A percentile compares a stretch with the other conserved stretches of the same genome.
These are phyloP conservation scores for Gleditsia sinensis DNA, from an alignment of 306 rosid genomes.

Conservation along the genomic window DNA sequence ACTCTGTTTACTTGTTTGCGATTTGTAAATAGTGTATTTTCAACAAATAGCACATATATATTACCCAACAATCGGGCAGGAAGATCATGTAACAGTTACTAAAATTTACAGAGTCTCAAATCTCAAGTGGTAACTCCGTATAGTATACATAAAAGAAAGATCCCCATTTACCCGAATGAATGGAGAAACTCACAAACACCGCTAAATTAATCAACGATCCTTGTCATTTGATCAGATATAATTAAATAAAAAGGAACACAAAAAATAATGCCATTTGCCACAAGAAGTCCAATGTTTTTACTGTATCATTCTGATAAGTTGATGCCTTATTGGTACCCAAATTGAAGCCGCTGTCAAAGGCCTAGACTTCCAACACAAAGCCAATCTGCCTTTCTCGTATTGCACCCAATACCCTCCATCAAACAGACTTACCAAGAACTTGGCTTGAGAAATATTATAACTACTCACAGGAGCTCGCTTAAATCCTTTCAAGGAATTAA, in stretches of 20 bases:
- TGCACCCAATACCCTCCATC: slow-evolving; percentile 70
- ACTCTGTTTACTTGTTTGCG: not conserved
- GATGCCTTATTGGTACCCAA: slow-evolving; percentile 48
- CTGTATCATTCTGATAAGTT: slow-evolving; percentile 8
- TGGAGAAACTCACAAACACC: slow-evolving; percentile 12
- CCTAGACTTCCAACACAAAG: slow-evolving; percentile 68
- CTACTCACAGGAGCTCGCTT: slow-evolving; percentile 52
- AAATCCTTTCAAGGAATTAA: slow-evolving; percentile 47
- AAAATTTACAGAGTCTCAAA: not conserved
- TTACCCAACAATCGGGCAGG: not conserved
- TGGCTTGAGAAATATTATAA: slow-evolving; percentile 64
- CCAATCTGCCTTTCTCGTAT: slow-evolving; percentile 42
- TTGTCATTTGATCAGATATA: slow-evolving; percentile 9
- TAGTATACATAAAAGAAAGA: slow-evolving; percentile 6
- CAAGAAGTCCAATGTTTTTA: slow-evolving; percentile 23
- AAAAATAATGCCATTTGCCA: slow-evolving; percentile 7
- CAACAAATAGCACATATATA: slow-evolving; percentile 4
- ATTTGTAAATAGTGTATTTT: too few relatives aligned
- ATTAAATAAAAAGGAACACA: not conserved
- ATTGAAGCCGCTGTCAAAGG: slow-evolving; percentile 63
- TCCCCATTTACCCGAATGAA: slow-evolving; percentile 19
- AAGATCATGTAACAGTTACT: not conserved
- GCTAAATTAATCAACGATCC: slow-evolving; percentile 8
- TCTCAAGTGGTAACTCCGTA: slow-evolving; percentile 11
- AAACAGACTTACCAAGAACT: slow-evolving; percentile 59